Evolutionary conservation across 2,329 filamentous ascomycete species (phyloP).

Genomic region (Aspergillus clavatus): DNA sequence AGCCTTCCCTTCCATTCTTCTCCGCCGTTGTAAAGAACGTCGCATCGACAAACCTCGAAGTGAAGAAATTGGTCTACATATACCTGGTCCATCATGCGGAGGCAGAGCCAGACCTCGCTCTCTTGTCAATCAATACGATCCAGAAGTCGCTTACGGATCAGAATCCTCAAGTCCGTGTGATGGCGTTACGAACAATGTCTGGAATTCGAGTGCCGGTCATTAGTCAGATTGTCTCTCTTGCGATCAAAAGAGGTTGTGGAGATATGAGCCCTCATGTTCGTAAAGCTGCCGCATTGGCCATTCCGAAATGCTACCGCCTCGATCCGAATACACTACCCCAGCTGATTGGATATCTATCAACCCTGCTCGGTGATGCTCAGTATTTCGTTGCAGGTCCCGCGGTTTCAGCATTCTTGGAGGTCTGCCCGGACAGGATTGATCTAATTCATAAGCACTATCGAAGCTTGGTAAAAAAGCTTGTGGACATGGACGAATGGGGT

Average conservation of each 20-base stretch:
- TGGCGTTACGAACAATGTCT: slow-evolving; percentile 94
- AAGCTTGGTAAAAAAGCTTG: slow-evolving; percentile 76
- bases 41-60: slow-evolving; percentile 85
- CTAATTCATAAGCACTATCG: slow-evolving; percentile 89
- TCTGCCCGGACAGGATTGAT: slow-evolving; percentile 83
- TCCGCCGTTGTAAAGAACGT: slow-evolving; percentile 98
- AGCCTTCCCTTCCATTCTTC: slow-evolving; percentile 87
- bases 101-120: slow-evolving; percentile 86
- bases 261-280: slow-evolving; percentile 95
- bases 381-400: slow-evolving; percentile 96
- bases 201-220: slow-evolving; percentile 96
- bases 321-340: slow-evolving; percentile 83
- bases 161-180: slow-evolving; percentile 83
- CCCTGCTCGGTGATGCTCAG: slow-evolving; percentile 79
- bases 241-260: slow-evolving; percentile 86
- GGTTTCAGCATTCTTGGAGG: slow-evolving; percentile 79
- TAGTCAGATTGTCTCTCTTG: slow-evolving; percentile 91
- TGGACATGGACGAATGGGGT: slow-evolving; percentile 99
- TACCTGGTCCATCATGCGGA: slow-evolving; percentile 97
- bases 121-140: slow-evolving; percentile 97
- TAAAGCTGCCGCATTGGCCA: slow-evolving; percentile 85
- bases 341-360: slow-evolving; percentile 73
- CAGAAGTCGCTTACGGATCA: slow-evolving; percentile 93
- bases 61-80: slow-evolving; percentile 98
- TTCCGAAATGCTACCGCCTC: slow-evolving; percentile 90